Conservation (phyloP, 805 yeast genomes). For the Saccharomycopsis sp. region DNA sequence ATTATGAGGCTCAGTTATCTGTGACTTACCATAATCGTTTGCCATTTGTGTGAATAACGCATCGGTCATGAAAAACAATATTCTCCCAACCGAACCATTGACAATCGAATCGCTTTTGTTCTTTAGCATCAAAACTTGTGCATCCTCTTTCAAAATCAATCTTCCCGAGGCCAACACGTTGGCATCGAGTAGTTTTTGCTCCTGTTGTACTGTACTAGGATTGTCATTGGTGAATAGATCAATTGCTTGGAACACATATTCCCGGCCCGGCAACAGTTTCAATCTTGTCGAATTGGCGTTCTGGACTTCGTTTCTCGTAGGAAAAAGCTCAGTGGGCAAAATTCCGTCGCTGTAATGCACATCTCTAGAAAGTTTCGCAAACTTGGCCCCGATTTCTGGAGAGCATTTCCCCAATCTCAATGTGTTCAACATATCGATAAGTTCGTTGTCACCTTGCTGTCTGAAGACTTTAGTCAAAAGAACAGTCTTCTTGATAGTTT, state of each 20-base stretch:
- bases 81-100: constrained; percentile 85
- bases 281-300: constrained; percentile 56
- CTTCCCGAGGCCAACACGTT: constrained; percentile 64
- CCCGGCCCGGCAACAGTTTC: constrained; percentile 40
- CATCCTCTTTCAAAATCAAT: constrained; percentile 66
- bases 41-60: constrained; percentile 23
- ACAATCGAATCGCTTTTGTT: constrained; percentile 73
- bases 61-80: constrained; percentile 36
- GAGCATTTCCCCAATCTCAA: constrained; percentile 67
- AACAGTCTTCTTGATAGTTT: constrained; percentile 56
- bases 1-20: constrained; percentile 25
- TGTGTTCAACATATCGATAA: constrained; percentile 74
- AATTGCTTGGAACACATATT: constrained; percentile 37
- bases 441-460: constrained; percentile 71
- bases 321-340: constrained; percentile 81
- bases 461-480: constrained; percentile 77
- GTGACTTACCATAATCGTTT: constrained; percentile 22
- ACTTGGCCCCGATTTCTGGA: constrained; percentile 39
- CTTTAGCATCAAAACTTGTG: constrained; percentile 91
- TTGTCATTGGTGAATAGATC: constrained; percentile 34
- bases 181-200: constrained; percentile 37
- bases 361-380: constrained; percentile 49
- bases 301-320: constrained; percentile 83
- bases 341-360: constrained; percentile 65
- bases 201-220: constrained; percentile 21